These are phyloP conservation scores for Syzygium aqueum DNA, from an alignment of 345 rosid genomes.

Conservation along the genomic window DNA sequence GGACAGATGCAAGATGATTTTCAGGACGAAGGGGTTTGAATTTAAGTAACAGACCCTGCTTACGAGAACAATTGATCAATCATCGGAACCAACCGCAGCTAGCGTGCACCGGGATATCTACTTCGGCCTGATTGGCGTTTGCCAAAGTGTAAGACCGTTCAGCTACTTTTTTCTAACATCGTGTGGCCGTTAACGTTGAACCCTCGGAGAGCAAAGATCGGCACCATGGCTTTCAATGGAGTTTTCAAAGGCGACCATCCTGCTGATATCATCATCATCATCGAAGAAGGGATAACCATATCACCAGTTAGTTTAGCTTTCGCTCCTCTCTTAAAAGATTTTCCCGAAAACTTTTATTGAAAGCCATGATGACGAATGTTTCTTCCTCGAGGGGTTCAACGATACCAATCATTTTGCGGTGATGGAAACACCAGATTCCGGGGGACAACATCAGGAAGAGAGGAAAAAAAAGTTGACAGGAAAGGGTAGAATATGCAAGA, in stretches of 20 bases:
- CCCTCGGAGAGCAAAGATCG: too few relatives aligned
- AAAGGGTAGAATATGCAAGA: background rate
- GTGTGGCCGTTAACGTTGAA: background rate
- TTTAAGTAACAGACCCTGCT: background rate
- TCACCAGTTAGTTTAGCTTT: background rate
- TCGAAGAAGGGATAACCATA: background rate
- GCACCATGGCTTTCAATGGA: too few relatives aligned
- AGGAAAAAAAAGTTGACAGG: background rate
- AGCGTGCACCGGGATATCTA: background rate
- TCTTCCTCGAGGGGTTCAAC: background rate
- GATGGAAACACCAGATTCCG: background rate
- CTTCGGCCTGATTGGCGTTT: background rate
- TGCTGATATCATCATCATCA: too few relatives aligned
- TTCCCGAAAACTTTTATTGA: background rate
- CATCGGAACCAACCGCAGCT: background rate
- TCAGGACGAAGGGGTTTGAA: background rate
- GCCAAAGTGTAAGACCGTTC: background rate
- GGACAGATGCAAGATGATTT: background rate
- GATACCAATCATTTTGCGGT: background rate
- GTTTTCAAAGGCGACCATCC: too few relatives aligned
- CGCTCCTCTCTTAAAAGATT: background rate
- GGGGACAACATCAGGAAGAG: background rate
- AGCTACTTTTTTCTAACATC: background rate
- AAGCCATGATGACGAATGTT: background rate
- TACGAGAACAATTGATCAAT: background rate